Conservation (phyloP, 495 filamentous ascomycete genomes). For the Podospora tetraspora region DNA sequence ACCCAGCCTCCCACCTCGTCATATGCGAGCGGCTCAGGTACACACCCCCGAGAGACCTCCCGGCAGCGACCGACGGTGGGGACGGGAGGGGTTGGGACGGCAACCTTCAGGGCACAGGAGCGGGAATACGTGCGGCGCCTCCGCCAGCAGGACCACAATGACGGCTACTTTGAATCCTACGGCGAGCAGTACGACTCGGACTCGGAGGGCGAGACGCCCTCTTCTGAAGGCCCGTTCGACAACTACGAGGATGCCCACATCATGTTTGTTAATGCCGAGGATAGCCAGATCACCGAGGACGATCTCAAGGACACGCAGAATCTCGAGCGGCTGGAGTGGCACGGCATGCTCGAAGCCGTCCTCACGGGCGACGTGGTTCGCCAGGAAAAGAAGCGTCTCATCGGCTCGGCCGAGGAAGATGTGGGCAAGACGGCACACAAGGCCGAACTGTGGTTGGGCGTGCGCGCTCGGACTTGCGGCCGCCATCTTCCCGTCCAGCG, state of each 20-base stretch:
- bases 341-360: slow-evolving; percentile 93
- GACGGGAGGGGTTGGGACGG: slow-evolving; percentile 44
- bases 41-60: slow-evolving; percentile 74
- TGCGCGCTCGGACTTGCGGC: slow-evolving; percentile 76
- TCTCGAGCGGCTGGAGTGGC: slow-evolving; percentile 92
- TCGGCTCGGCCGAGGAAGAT: slow-evolving; percentile 70
- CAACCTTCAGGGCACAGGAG: slow-evolving; percentile 52
- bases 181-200: slow-evolving; percentile 73
- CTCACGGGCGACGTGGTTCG: slow-evolving; percentile 94
- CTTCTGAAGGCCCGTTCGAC: slow-evolving; percentile 75
- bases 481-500: slow-evolving; percentile 75
- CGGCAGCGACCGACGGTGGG: slow-evolving; percentile 60
- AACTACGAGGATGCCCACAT: slow-evolving; percentile 89
- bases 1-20: slow-evolving; percentile 24
- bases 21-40: slow-evolving; percentile 43
- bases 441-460: slow-evolving; percentile 83
- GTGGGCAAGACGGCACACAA: slow-evolving; percentile 66
- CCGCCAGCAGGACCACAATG: slow-evolving; percentile 54
- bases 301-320: slow-evolving; percentile 85
- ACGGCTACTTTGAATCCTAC: slow-evolving; percentile 73
- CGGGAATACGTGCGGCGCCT: slow-evolving; percentile 46
- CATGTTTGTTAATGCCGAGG: slow-evolving; percentile 76
- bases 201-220: slow-evolving; percentile 77
- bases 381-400: slow-evolving; percentile 93
- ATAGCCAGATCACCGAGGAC: slow-evolving; percentile 79